phyloP scores from a whole-genome alignment of 495 filamentous ascomycete genomes.

The Podospora pseudopauciseta region DNA sequence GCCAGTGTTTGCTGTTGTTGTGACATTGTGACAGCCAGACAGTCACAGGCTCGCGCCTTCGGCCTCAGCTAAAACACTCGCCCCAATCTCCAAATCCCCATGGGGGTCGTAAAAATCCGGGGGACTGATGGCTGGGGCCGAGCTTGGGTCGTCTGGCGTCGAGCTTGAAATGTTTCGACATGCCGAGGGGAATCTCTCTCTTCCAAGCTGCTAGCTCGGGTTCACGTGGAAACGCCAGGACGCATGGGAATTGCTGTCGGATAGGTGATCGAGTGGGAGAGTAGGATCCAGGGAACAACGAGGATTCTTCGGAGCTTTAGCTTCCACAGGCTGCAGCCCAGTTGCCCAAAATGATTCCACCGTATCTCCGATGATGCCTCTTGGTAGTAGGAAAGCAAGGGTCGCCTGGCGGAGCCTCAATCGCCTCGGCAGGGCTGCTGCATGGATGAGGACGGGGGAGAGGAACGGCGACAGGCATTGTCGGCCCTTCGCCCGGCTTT shows the following conservation, averaged over 20 bases:
- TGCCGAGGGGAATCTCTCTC: background rate
- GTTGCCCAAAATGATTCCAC: background rate
- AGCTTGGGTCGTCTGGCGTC: background rate
- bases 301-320: slow-evolving; percentile 3
- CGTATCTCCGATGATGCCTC: slow-evolving; percentile 2
- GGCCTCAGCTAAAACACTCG: background rate
- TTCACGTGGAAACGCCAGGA: no score
- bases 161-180: background rate
- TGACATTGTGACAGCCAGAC: background rate
- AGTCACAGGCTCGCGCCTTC: background rate
- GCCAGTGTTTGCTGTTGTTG: background rate
- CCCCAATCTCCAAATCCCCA: background rate
- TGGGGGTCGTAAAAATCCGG: background rate
- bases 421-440: slow-evolving; percentile 9
- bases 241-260: background rate
- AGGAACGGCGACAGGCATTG: slow-evolving; percentile 4
- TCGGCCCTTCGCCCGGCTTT: slow-evolving; percentile 21
- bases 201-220: background rate
- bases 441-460: slow-evolving; percentile 1
- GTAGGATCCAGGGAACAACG: background rate
- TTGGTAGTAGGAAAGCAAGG: slow-evolving; percentile 3
- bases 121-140: background rate
- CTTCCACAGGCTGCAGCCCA: background rate
- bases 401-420: slow-evolving; percentile 5
- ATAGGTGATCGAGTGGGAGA: background rate